Percentiles rank a stretch among this genome's conserved stretches.
Conservation (phyloP, 371 early-diverging fungal species). For the Actinomucor elegans region DNA sequence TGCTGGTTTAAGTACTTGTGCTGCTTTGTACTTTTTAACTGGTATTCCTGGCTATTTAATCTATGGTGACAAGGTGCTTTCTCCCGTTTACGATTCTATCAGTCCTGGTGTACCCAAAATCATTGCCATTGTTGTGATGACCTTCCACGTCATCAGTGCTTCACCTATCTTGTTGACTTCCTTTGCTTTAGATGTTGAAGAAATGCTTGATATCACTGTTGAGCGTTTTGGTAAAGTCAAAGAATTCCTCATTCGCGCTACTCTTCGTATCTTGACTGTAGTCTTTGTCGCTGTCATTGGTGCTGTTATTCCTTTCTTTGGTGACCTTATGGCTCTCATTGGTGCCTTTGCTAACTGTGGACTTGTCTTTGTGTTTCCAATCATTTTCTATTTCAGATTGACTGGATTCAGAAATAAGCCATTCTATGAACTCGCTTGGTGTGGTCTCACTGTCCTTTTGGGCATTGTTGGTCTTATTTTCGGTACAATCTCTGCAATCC, state of each 20-base stretch:
- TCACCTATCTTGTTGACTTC: slow-evolving; percentile 81
- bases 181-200: slow-evolving; percentile 73
- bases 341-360: slow-evolving; percentile 80
- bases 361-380: slow-evolving; percentile 83
- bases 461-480: slow-evolving; percentile 76
- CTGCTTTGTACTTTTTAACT: slow-evolving; percentile 72
- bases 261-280: slow-evolving; percentile 56
- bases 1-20: slow-evolving; percentile 69
- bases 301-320: slow-evolving; percentile 78
- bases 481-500: slow-evolving; percentile 35
- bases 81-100: slow-evolving; percentile 76
- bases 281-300: slow-evolving; percentile 59
- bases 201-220: slow-evolving; percentile 57
- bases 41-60: slow-evolving; percentile 82
- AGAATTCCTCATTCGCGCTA: slow-evolving; percentile 59
- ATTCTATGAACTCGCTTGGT: slow-evolving; percentile 57
- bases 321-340: slow-evolving; percentile 78
- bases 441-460: slow-evolving; percentile 54
- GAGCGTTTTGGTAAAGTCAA: slow-evolving; percentile 47
- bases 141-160: slow-evolving; percentile 81
- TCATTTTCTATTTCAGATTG: slow-evolving; percentile 73
- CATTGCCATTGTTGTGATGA: slow-evolving; percentile 73
- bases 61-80: slow-evolving; percentile 70
- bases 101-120: slow-evolving; percentile 62
- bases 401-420: slow-evolving; percentile 66